Evolutionary conservation across 805 yeast species (phyloP), one percentile per base, ranked within the genome.

Genomic region (Sugiyamaella floridensis): DNA sequence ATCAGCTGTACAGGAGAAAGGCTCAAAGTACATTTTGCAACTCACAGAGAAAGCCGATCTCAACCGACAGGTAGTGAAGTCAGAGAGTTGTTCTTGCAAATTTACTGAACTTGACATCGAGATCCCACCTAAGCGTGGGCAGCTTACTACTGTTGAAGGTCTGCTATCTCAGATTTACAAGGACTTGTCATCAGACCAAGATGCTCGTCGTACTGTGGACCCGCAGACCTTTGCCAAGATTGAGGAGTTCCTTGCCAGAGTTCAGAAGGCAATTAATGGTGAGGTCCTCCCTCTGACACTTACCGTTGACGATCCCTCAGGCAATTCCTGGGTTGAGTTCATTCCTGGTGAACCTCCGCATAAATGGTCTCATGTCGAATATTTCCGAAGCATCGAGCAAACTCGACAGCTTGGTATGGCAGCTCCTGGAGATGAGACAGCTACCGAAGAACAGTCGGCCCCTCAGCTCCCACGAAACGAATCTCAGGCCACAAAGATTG

Each of bases 301-400:
- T 47, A 75, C 77, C 20, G 72, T 89, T 10, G 96, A 90, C 68
- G 99, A 93, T 69, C 97, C 99, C 28, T 80, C 97, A 1, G 99
- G 99, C 14, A 93, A 93, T 73, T 92, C 98, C 4, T 93, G 97
- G 96, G 82, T 93, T 51, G 96, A 88, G 65, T 88, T 77, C 67
- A 70, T 79, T 55, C 97, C 97, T 16, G 90, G 87, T 55, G 96
- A 89, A 67, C 77, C 95, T 4, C 75, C 85, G 40, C 95, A 88
- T 69, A 89, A 90, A 69, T 92, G 97, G 97, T 78, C 93, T 22
- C 85, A 82, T 68, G 74, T 77, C 34, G 90, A 88, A 63, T 93
- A 90, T 67, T 71, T 77, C 60, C 81, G 99, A 70, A 80, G 93
- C 1, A 89, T 88, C 44, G 95, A 88, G 58, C 98, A 93, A 70